Evolutionary conservation across 2,329 filamentous ascomycete genomes (phyloP).

Genomic region (Botrytis hyacinthi): DNA sequence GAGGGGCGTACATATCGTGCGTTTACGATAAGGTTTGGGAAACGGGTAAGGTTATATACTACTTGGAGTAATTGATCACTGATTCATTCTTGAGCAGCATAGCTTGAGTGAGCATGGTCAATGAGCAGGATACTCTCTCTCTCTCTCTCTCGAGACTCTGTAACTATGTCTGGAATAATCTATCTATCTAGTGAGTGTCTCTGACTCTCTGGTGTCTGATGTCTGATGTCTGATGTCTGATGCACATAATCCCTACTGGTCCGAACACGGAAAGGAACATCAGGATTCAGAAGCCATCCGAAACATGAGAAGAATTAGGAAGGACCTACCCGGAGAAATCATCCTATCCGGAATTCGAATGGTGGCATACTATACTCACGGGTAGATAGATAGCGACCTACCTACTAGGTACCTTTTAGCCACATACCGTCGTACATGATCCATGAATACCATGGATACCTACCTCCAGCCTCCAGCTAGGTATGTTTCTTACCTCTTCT

Average conservation of each 20-base stretch:
- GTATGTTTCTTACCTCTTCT: not conserved
- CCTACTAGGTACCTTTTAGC: not conserved
- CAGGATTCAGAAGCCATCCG: not conserved
- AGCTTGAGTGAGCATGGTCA: not conserved
- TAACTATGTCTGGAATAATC: not conserved
- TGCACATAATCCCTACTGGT: not conserved
- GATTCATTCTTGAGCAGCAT: not conserved
- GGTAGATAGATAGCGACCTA: not conserved
- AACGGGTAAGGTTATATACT: not conserved
- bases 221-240: not conserved
- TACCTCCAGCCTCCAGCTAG: no score
- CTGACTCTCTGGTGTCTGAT: not conserved
- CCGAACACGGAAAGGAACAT: not conserved
- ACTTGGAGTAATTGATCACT: no score
- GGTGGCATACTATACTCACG: not conserved
- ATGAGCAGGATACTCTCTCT: not conserved
- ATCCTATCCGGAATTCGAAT: not conserved
- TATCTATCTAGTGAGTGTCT: not conserved
- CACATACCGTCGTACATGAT: not conserved
- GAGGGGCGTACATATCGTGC: not conserved
- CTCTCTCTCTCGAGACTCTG: no score
- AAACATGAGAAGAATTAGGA: not conserved
- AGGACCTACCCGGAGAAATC: not conserved
- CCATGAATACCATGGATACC: no score
- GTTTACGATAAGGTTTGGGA: not conserved